A percentile compares a stretch with the other conserved stretches of the same genome.
phyloP scores from a whole-genome alignment of 768 basidiomycete genomes.

The Suillus spraguei region DNA sequence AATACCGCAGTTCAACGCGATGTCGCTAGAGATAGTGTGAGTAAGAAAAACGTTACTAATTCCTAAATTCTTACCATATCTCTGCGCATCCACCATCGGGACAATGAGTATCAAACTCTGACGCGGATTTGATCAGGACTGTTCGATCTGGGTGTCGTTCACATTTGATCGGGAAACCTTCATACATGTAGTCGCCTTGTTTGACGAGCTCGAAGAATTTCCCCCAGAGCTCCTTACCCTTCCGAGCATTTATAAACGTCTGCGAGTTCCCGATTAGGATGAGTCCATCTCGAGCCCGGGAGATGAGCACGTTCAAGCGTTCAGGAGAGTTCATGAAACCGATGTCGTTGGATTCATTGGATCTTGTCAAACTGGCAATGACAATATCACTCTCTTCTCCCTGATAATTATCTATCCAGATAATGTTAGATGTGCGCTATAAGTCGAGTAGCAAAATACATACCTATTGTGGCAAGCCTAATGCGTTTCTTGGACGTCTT shows the following conservation, averaged over 20 bases:
- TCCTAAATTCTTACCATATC: slow-evolving; percentile 50
- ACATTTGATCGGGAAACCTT: slow-evolving; percentile 63
- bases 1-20: slow-evolving; percentile 47
- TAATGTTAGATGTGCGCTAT: background rate
- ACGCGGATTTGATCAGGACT: slow-evolving; percentile 40
- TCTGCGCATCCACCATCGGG: slow-evolving; percentile 67
- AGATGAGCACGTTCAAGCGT: slow-evolving; percentile 70
- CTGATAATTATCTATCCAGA: slow-evolving; percentile 66
- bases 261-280: slow-evolving; percentile 66
- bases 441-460: slow-evolving; percentile 10
- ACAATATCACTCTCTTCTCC: slow-evolving; percentile 77
- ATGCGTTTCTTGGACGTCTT: slow-evolving; percentile 47
- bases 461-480: slow-evolving; percentile 68
- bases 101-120: slow-evolving; percentile 50
- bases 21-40: slow-evolving; percentile 39
- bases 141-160: slow-evolving; percentile 51
- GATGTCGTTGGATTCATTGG: slow-evolving; percentile 56
- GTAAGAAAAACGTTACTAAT: background rate
- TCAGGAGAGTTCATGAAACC: slow-evolving; percentile 76
- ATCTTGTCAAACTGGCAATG: slow-evolving; percentile 60
- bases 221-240: slow-evolving; percentile 55
- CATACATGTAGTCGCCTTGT: slow-evolving; percentile 47
- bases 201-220: slow-evolving; percentile 49
- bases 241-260: slow-evolving; percentile 56
- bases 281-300: slow-evolving; percentile 64